These are phyloP conservation scores for Trichomonas vaginalis DNA, from an alignment of 208 protist genomes.

Conservation along the genomic window DNA sequence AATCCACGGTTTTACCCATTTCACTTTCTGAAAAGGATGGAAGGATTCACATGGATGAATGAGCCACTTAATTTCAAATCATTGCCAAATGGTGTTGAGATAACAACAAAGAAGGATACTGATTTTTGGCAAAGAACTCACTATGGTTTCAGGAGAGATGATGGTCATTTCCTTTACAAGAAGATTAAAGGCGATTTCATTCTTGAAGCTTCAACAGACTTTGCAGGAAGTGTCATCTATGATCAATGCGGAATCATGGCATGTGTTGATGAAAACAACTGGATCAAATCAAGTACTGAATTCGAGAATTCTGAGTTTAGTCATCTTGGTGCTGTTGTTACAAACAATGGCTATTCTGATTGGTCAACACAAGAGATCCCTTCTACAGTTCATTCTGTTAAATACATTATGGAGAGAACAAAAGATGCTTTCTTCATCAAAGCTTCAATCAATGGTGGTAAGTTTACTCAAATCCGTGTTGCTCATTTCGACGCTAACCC, in stretches of 20 bases:
- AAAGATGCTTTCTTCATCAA: neutral
- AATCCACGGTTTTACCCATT: no score
- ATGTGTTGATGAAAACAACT: neutral
- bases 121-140: conserved; percentile 8
- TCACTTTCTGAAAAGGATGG: no score
- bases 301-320: neutral
- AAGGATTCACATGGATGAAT: neutral
- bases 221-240: neutral
- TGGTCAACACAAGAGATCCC: neutral
- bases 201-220: neutral
- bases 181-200: neutral
- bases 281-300: neutral
- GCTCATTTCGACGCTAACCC: neutral
- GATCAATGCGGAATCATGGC: neutral
- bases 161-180: neutral
- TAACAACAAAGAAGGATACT: neutral
- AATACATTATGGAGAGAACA: neutral
- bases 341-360: neutral
- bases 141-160: neutral
- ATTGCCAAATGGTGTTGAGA: neutral
- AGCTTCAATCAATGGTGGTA: neutral
- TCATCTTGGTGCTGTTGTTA: neutral
- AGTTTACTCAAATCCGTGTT: neutral
- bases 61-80: neutral
- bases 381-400: neutral